Evolutionary conservation across 805 yeast species (phyloP).

Genomic region (Yamadazyma tumulicola): DNA sequence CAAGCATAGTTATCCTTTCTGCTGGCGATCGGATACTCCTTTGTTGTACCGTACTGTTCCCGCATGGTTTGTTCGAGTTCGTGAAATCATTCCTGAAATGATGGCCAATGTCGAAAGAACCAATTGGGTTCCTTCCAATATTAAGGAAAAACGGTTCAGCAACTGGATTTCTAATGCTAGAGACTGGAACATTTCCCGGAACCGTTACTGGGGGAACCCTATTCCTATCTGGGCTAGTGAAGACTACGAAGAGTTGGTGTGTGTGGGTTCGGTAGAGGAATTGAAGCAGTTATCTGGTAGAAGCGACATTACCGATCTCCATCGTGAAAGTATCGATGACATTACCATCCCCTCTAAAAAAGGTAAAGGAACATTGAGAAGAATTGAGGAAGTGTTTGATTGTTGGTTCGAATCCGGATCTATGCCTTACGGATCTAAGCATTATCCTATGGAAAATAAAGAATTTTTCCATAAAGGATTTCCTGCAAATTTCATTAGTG

Average conservation of each 20-base stretch:
- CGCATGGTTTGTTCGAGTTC: constrained; percentile 95
- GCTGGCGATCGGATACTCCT: constrained; percentile 99
- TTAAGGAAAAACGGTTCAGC: constrained; percentile 92
- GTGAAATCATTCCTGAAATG: constrained; percentile 85
- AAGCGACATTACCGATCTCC: constrained; percentile 79
- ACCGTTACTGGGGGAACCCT: constrained; percentile 99
- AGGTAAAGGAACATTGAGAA: constrained; percentile 83
- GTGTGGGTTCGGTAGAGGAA: constrained; percentile 89
- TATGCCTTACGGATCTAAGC: constrained; percentile 97
- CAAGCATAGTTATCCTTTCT: constrained; percentile 96
- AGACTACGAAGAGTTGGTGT: constrained; percentile 87
- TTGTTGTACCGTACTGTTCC: constrained; percentile 94
- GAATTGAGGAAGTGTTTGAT: constrained; percentile 97
- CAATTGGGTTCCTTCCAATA: constrained; percentile 88
- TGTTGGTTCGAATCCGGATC: constrained; percentile 99
- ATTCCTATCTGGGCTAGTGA: constrained; percentile 97
- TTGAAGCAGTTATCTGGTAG: constrained; percentile 81
- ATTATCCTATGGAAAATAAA: constrained; percentile 89
- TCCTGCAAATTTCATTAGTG: constrained; percentile 98
- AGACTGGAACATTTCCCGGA: constrained; percentile 98
- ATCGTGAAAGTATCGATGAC: constrained; percentile 88
- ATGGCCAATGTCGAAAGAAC: constrained; percentile 79
- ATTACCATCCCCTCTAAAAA: constrained; percentile 88
- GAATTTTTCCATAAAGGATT: constrained; percentile 68
- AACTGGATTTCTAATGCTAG: constrained; percentile 99